Conservation (phyloP, 176 grass and related monocot species). For the Oryza rufipogon region DNA sequence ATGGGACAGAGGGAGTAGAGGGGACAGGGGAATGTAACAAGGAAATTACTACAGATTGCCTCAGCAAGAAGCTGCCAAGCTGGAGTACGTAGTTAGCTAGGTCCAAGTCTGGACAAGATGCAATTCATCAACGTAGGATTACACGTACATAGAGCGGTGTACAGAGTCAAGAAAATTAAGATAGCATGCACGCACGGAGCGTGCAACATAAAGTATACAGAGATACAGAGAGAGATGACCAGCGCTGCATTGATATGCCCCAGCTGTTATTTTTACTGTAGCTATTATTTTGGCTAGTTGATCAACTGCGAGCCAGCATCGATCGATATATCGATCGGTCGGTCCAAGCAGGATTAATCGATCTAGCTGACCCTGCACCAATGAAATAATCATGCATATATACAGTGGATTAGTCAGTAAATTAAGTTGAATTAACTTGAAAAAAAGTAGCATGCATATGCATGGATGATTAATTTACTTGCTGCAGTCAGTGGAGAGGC, state of each 20-base stretch:
- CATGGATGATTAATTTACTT: constrained; percentile 28
- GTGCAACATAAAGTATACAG: no score
- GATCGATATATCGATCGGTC: no score
- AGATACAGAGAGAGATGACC: background rate
- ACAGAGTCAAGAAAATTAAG: background rate
- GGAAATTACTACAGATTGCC: background rate
- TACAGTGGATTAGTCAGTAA: background rate
- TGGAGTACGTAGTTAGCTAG: background rate
- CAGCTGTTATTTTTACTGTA: background rate
- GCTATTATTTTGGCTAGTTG: no score
- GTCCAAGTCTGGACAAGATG: background rate
- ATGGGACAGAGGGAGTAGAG: no score
- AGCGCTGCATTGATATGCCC: background rate
- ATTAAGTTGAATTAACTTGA: no score
- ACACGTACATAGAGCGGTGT: no score
- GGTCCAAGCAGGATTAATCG: no score
- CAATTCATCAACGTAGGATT: background rate
- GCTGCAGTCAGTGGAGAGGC: constrained; percentile 57
- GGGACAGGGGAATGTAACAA: background rate
- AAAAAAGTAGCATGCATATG: no score
- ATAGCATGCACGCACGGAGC: background rate
- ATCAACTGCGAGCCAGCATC: background rate
- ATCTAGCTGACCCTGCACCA: background rate
- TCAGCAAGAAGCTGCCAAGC: background rate
- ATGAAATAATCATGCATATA: background rate